Evolutionary conservation across 2,329 filamentous ascomycete species (phyloP).

Genomic region (Penicillium rolfsii): DNA sequence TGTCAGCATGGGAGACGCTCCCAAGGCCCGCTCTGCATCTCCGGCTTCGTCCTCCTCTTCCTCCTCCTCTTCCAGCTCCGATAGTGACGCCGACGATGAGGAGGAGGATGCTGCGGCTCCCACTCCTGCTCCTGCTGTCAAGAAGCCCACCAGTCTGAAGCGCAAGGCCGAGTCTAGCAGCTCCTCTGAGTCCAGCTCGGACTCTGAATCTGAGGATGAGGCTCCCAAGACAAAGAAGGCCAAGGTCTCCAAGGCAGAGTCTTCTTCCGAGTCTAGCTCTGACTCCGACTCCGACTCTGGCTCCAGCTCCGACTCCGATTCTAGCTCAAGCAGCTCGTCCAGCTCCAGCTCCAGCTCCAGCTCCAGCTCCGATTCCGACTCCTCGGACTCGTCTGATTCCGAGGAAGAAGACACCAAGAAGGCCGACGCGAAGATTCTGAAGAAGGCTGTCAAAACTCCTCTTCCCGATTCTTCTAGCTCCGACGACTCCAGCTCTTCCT

Average conservation of each 20-base stretch:
- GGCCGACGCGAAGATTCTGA: slow-evolving; percentile 35
- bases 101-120: slow-evolving; percentile 55
- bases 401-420: slow-evolving; percentile 33
- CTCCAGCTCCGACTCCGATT: slow-evolving; percentile 30
- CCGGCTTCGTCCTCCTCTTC: slow-evolving; percentile 45
- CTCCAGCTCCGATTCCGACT: slow-evolving; percentile 26
- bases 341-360: slow-evolving; percentile 17
- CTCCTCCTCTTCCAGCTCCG: slow-evolving; percentile 46
- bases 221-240: slow-evolving; percentile 59
- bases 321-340: slow-evolving; percentile 9
- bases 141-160: slow-evolving; percentile 54
- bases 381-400: slow-evolving; percentile 31
- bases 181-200: slow-evolving; percentile 48
- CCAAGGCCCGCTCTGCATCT: slow-evolving; percentile 37
- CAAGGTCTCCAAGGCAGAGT: slow-evolving; percentile 44
- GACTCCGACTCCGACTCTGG: slow-evolving; percentile 31
- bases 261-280: slow-evolving; percentile 33
- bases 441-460: slow-evolving; percentile 41
- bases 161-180: slow-evolving; percentile 59
- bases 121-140: slow-evolving; percentile 36
- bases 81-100: slow-evolving; percentile 58
- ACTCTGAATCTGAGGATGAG: slow-evolving; percentile 54
- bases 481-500: slow-evolving; percentile 26
- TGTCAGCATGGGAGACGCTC: slow-evolving; percentile 48
- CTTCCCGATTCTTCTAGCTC: slow-evolving; percentile 43